Evolutionary conservation across 192 early-diverging fungal genomes (phyloP), one percentile per base, ranked within the genome.

Genomic region (Kickxella alabastrina): DNA sequence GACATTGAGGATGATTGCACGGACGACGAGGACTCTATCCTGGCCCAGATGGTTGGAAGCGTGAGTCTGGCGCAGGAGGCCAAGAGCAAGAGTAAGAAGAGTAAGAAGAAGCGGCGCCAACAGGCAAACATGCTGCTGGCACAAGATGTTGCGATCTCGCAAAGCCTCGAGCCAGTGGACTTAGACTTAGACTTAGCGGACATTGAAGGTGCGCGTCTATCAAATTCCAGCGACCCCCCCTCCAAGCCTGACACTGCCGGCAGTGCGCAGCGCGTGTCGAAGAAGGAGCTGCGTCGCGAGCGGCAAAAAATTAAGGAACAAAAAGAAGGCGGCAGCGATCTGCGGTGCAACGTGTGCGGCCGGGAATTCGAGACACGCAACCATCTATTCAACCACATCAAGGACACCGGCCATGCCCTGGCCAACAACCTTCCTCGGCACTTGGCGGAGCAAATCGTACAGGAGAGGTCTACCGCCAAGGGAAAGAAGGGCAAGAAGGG

Each of bases 301-400:
- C 64, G 72, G 41, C 78, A 86, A 68, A 79, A 79, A 62, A 80
- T 81, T 42, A 81, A 86, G 49, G 49, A 64, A 8, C 51, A 75
- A 26, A 56, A 76, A 53, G 39, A 50, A 27, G 46, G 29, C 17
- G 46, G 17, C 22, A 32, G 28, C 25, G 59, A 65, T 36, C 43
- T 77, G n/a, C 50, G 35, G 2, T 98, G 95, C 74, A 89, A 91
- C 55, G 85, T 92, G 0, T 98, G 95, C 66, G 39, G 40, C 15
- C 66, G 75, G 19, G 62, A 46, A n/a, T 98, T 93, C 69, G 46
- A 75, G 9, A 80, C 87, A 18, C 83, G 90, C 41, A 95, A 89
- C 59, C 83, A 87, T 59, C 73, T 98, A 1, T 98, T 97, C 73
- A 69, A 81, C 1, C 95, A 98, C 58, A 89, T 97, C 27, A 84